These are phyloP conservation scores for Stephanodiscus triporus DNA, from an alignment of 108 stramenopile genomes.

Conservation along the genomic window DNA sequence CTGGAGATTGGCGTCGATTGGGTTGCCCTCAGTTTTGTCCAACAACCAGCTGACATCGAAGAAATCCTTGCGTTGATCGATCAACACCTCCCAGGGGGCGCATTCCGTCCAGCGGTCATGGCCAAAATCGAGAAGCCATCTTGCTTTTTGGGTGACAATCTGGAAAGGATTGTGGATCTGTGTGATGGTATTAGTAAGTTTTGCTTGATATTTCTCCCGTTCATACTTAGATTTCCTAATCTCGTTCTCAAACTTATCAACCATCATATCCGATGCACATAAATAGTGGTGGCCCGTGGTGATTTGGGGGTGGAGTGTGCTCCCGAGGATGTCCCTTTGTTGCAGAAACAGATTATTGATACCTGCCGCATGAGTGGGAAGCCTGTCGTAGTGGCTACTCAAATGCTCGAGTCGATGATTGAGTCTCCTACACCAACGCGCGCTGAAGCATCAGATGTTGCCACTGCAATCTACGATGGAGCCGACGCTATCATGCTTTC, in stretches of 20 bases:
- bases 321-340: constrained; percentile 94
- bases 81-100: constrained; percentile 43
- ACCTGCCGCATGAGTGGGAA: constrained; percentile 86
- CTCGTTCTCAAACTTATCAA: constrained; percentile 12
- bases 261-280: constrained; percentile 43
- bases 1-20: constrained; percentile 75
- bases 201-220: constrained; percentile 12
- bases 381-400: constrained; percentile 92
- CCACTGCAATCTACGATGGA: constrained; percentile 90
- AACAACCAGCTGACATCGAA: constrained; percentile 70
- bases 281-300: constrained; percentile 75
- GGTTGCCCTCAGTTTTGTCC: constrained; percentile 84
- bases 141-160: constrained; percentile 61
- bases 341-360: constrained; percentile 95
- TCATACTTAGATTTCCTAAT: constrained; percentile 32
- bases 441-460: constrained; percentile 85
- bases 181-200: constrained; percentile 61
- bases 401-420: constrained; percentile 86
- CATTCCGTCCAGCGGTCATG: constrained; percentile 66
- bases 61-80: constrained; percentile 63
- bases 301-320: constrained; percentile 97
- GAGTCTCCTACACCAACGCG: constrained; percentile 84
- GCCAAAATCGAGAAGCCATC: constrained; percentile 86
- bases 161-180: constrained; percentile 76
- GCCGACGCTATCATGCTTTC: constrained; percentile 90